These are phyloP conservation scores for Penicillium sp. DNA, from an alignment of 2,329 filamentous ascomycete species.

Conservation along the genomic window DNA sequence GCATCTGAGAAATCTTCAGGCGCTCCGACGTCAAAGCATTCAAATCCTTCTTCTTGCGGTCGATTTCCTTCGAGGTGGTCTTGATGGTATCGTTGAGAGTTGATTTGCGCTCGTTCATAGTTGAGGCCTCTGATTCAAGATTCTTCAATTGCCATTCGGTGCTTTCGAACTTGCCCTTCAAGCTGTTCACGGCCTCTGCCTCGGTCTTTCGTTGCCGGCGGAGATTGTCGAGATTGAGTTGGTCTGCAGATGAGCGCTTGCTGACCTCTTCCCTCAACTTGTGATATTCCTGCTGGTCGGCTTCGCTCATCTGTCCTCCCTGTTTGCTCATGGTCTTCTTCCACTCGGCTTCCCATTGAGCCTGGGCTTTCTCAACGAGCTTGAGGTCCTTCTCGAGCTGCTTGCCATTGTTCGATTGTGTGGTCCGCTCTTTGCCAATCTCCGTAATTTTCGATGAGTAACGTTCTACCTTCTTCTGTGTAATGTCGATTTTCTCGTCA, in stretches of 20 bases:
- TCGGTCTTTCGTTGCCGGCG: conserved; percentile 88
- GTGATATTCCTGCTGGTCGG: conserved; percentile 89
- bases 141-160: conserved; percentile 76
- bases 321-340: conserved; percentile 82
- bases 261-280: conserved; percentile 82
- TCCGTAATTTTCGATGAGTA: conserved; percentile 71
- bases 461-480: conserved; percentile 71
- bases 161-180: conserved; percentile 85
- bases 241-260: conserved; percentile 78
- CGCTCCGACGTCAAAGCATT: conserved; percentile 85
- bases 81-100: conserved; percentile 68
- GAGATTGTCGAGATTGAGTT: conserved; percentile 84
- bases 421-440: conserved; percentile 76
- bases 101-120: conserved; percentile 71
- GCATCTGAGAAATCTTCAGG: conserved; percentile 77
- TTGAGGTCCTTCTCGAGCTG: conserved; percentile 81
- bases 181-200: conserved; percentile 84
- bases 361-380: conserved; percentile 86
- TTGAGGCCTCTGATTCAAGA: conserved; percentile 72
- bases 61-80: conserved; percentile 76
- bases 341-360: conserved; percentile 87
- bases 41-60: conserved; percentile 86
- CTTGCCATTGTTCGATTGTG: conserved; percentile 70
- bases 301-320: conserved; percentile 82
- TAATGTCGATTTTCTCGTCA: conserved; percentile 87